Evolutionary conservation across 2,329 filamentous ascomycete species (phyloP).

Genomic region (Byssochlamys sp.): DNA sequence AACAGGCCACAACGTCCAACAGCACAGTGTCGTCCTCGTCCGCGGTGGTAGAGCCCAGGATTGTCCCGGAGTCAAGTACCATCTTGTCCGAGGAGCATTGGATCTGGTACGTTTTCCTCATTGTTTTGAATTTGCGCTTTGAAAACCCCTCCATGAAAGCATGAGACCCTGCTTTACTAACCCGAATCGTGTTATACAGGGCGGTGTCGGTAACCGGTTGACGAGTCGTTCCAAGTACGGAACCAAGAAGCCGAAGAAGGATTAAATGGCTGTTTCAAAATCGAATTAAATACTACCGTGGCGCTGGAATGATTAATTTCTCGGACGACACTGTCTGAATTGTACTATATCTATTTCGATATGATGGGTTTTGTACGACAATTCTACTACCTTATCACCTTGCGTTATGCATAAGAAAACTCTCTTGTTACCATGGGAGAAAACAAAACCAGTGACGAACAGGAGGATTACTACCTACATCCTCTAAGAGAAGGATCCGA

Average conservation of each 20-base stretch:
- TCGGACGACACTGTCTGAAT: neutral
- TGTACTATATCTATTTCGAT: neutral
- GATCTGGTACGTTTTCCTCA: slow-evolving; percentile 65
- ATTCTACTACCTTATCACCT: no score
- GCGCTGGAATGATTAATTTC: neutral
- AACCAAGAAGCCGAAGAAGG: slow-evolving; percentile 94
- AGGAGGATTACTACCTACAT: no score
- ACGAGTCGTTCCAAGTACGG: slow-evolving; percentile 91
- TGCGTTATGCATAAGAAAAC: no score
- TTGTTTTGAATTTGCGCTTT: neutral
- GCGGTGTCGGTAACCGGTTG: slow-evolving; percentile 76
- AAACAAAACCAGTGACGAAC: no score
- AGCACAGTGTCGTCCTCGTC: slow-evolving; percentile 96
- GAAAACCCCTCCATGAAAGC: neutral
- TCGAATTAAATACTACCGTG: neutral
- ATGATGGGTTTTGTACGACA: neutral
- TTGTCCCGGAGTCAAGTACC: slow-evolving; percentile 96
- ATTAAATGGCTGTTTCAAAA: slow-evolving; percentile 24
- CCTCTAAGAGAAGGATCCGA: no score
- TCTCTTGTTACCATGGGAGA: no score
- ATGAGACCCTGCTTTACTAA: slow-evolving; percentile 6
- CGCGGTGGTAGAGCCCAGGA: slow-evolving; percentile 86
- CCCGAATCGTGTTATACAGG: slow-evolving; percentile 43
- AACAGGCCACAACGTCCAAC: slow-evolving; percentile 86
- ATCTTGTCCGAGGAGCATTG: slow-evolving; percentile 78